These are phyloP conservation scores for Cupressus sempervirens DNA, from an alignment of 75 land plant species.

Conservation along the genomic window DNA sequence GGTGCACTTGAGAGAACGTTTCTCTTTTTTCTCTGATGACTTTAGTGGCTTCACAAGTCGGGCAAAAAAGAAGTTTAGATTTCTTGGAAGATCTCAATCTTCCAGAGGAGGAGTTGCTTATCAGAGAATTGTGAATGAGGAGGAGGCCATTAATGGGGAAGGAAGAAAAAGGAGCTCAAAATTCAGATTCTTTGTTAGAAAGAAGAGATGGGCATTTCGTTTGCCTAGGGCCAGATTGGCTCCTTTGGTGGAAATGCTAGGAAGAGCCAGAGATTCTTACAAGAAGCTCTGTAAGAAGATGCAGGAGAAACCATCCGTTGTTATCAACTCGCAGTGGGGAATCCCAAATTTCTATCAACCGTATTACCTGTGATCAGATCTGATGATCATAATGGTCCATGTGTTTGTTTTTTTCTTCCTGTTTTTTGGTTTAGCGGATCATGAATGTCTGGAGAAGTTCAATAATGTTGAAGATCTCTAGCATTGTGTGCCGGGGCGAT, in stretches of 20 bases:
- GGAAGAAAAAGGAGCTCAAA: not conserved
- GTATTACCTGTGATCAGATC: not conserved
- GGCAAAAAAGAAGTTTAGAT: not conserved
- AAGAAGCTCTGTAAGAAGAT: not conserved
- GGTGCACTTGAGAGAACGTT: not conserved
- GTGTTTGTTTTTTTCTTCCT: too few species aligned
- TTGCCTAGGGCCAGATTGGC: not conserved
- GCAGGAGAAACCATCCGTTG: not conserved
- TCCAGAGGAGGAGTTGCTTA: not conserved
- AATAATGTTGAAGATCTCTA: too few species aligned
- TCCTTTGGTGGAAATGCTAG: not conserved
- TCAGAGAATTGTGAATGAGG: not conserved
- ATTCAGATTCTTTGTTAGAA: not conserved
- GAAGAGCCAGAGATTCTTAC: not conserved
- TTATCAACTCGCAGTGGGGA: not conserved
- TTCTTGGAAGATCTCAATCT: not conserved
- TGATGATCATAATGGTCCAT: not conserved
- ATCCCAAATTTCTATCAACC: not conserved
- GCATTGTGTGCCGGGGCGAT: not conserved
- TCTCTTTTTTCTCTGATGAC: not conserved
- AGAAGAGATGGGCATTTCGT: not conserved
- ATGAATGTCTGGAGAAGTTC: not conserved
- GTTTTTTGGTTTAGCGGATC: not conserved
- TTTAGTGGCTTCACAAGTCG: not conserved
- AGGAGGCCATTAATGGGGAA: not conserved